phyloP scores from a whole-genome alignment of 176 grass and related monocot species.

The Urochloa ruziziensis region DNA sequence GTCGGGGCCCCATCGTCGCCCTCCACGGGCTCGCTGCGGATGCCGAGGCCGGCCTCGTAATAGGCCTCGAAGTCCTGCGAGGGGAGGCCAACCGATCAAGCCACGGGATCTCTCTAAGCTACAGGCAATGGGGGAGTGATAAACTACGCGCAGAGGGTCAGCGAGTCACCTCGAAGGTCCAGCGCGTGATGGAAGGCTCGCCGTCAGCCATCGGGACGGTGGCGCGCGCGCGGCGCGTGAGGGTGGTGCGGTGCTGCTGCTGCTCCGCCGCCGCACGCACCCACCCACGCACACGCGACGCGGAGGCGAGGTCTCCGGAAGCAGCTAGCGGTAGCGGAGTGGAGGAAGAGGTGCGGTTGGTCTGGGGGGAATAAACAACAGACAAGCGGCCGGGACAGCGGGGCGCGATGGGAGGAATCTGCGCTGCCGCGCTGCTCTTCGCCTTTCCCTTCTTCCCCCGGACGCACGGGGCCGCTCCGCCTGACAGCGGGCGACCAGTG shows the following conservation, averaged over 20 bases:
- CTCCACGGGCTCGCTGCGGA: slow-evolving; percentile 34
- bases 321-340: neutral
- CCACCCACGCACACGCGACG: neutral
- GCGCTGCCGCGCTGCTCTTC: slow-evolving; percentile 9
- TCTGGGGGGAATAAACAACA: neutral
- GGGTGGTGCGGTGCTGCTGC: neutral
- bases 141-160: neutral
- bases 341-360: neutral
- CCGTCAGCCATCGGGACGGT: slow-evolving; percentile 40
- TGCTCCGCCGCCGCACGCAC: neutral
- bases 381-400: neutral
- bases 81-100: neutral
- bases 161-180: slow-evolving; percentile 61
- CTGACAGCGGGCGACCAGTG: neutral
- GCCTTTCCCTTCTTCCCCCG: neutral
- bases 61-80: slow-evolving; percentile 61
- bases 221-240: neutral
- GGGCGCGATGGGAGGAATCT: slow-evolving; percentile 5
- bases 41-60: slow-evolving; percentile 54
- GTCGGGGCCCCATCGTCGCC: neutral
- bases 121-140: neutral
- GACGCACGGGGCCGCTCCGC: neutral
- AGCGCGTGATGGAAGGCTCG: slow-evolving; percentile 49
- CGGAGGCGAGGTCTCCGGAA: slow-evolving; percentile 12
- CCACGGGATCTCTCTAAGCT: slow-evolving; percentile 35